Evolutionary conservation across 495 filamentous ascomycete species (phyloP).

Genomic region (Tricharina praecox): DNA sequence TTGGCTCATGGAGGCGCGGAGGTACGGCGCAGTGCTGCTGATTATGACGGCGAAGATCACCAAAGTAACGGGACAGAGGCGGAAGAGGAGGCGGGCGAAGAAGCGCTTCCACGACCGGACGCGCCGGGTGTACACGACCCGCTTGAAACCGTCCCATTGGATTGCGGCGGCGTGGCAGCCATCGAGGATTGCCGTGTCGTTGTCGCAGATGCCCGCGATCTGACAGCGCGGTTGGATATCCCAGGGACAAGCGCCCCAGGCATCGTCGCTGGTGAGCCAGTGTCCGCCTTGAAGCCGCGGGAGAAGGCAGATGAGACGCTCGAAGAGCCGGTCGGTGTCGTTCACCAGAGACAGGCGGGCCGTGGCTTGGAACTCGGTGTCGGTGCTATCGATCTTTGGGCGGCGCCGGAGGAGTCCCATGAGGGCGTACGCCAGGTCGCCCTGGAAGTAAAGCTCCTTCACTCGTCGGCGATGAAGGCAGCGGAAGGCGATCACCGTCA

Average conservation of each 20-base stretch:
- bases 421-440: slow-evolving; percentile 33
- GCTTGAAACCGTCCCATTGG: neutral
- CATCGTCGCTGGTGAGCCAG: slow-evolving; percentile 28
- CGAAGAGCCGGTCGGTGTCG: slow-evolving; percentile 31
- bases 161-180: slow-evolving; percentile 20
- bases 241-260: slow-evolving; percentile 29
- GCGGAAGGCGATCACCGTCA: slow-evolving; percentile 20
- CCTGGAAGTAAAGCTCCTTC: slow-evolving; percentile 5
- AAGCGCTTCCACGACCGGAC: neutral
- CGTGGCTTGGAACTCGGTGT: slow-evolving; percentile 33
- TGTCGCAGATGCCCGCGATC: slow-evolving; percentile 29
- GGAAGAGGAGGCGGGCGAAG: no score
- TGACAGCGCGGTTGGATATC: slow-evolving; percentile 31
- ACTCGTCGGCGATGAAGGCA: slow-evolving; percentile 5
- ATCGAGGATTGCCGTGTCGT: slow-evolving; percentile 31
- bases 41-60: no score
- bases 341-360: slow-evolving; percentile 33
- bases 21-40: no score
- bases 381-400: slow-evolving; percentile 26
- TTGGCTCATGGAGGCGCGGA: no score
- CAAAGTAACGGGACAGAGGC: no score
- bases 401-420: slow-evolving; percentile 32
- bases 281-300: slow-evolving; percentile 17
- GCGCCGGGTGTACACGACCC: neutral
- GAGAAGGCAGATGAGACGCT: slow-evolving; percentile 31